Percentiles rank a stretch among this genome's conserved stretches.
phyloP scores from a whole-genome alignment of 2,329 filamentous ascomycete species.

The Apiospora pterosperma region DNA sequence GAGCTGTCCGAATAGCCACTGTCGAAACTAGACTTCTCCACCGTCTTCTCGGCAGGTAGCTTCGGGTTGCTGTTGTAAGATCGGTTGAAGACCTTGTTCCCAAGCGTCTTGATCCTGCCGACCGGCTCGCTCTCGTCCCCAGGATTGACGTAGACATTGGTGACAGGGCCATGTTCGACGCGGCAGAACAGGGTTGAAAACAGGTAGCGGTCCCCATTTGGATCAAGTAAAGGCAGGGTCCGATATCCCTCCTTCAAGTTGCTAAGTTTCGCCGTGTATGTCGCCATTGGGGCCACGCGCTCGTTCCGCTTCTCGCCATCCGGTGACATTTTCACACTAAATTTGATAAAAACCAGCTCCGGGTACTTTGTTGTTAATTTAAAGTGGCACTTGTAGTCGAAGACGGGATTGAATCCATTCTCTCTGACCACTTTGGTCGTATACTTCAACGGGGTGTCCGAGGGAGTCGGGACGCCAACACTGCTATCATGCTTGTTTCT shows the following conservation, averaged over 20 bases:
- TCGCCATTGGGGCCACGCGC: slow-evolving; percentile 66
- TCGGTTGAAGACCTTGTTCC: slow-evolving; percentile 56
- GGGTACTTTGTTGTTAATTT: slow-evolving; percentile 90
- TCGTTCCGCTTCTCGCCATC: slow-evolving; percentile 70
- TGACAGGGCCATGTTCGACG: slow-evolving; percentile 63
- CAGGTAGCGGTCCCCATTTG: slow-evolving; percentile 85
- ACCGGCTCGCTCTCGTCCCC: slow-evolving; percentile 37
- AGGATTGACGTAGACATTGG: slow-evolving; percentile 52
- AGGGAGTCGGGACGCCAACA: slow-evolving; percentile 44
- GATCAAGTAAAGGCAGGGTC: slow-evolving; percentile 84
- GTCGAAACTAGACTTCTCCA: slow-evolving; percentile 42
- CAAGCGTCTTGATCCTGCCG: slow-evolving; percentile 53
- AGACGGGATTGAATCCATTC: slow-evolving; percentile 92
- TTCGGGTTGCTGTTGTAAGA: slow-evolving; percentile 27
- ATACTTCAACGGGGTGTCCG: slow-evolving; percentile 65
- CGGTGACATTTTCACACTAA: slow-evolving; percentile 83
- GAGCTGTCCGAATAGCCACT: slow-evolving; percentile 28
- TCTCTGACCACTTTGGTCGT: slow-evolving; percentile 78
- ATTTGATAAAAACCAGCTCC: slow-evolving; percentile 88
- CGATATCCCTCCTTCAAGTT: slow-evolving; percentile 90
- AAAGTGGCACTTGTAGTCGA: slow-evolving; percentile 76
- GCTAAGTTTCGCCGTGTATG: slow-evolving; percentile 87
- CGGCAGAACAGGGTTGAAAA: slow-evolving; percentile 94
- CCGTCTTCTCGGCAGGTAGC: slow-evolving; percentile 12
- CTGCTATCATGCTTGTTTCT: slow-evolving; percentile 78